Base-by-base conservation (phyloP, 2,329 filamentous ascomycete species). In the Teratosphaeria pseudoeucalypti region DNA sequence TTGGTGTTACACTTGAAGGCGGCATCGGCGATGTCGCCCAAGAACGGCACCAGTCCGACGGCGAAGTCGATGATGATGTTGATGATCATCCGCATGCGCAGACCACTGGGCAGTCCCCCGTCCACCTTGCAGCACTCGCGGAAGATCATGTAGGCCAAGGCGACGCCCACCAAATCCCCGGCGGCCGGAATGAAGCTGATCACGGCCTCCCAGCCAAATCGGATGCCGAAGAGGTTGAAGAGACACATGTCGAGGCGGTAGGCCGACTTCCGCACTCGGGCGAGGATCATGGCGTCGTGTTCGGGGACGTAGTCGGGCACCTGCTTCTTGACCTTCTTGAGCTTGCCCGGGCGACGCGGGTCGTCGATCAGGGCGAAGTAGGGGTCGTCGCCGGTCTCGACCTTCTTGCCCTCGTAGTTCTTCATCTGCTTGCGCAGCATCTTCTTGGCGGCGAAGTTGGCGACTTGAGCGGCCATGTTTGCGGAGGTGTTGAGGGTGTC, bases 141-240 rank as follows among this genome's bases (percentile, higher is more conserved):
- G 64, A 95, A 79, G 9, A 97, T 85, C 75, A 89, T 84, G 61
- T 90, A 73, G 10, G 89, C 88, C 69, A 96, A 80, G 56, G 89
- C 77, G 9, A 83, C 78, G 70, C 96, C 92, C 14, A 87, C 73
- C 10, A 81, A 81, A 72, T 96, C 92, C 55, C 92, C 92, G 63
- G 88, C 77, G 83, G 83, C 83, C 66, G 94, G 94, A 58, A 97
- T 74, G 7, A 97, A 71, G 14, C 87, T 94, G 67, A 97, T 89
- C 60, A 96, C 82, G 67, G 87, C 88, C 57, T 89, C 85, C 90
- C 91, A 96, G 58, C 94, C 94, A 70, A 97, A 92, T 60, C 86
- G 84, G 61, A 95, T 81, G 52, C 91, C 90, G 64, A 88, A 83
- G 70, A 90, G 83, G 69, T 83, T 91, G 78, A 92, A 95, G 6